These are phyloP conservation scores for Sinapis alba DNA, from an alignment of 441 rosid species.

Conservation along the genomic window DNA sequence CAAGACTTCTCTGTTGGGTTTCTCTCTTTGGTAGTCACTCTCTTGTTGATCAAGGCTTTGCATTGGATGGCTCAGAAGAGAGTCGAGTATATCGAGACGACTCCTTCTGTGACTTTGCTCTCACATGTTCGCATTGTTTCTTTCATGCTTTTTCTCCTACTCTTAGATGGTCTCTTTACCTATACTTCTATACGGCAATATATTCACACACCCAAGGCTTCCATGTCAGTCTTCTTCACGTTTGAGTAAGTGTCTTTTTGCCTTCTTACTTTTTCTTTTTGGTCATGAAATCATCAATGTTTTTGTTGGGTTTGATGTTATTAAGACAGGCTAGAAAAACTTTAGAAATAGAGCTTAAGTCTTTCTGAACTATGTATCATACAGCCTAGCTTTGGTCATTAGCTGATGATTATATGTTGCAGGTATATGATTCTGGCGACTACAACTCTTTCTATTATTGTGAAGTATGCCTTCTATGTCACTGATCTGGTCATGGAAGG, in stretches of 20 bases:
- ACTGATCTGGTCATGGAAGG: conserved; percentile 99
- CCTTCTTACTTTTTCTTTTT: background rate
- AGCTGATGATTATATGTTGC: conserved; percentile 62
- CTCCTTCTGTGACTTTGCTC: conserved; percentile 70
- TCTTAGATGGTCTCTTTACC: conserved; percentile 64
- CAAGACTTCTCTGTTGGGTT: conserved; percentile 83
- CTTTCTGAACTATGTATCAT: background rate
- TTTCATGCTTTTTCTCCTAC: conserved; percentile 71
- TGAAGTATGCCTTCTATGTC: conserved; percentile 84
- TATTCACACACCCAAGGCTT: conserved; percentile 71
- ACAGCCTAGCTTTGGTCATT: conserved; percentile 34
- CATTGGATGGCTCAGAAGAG: conserved; percentile 96
- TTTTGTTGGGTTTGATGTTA: background rate
- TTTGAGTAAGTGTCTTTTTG: conserved; percentile 69
- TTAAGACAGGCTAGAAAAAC: background rate
- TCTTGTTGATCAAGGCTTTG: conserved; percentile 72
- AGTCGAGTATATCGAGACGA: conserved; percentile 89
- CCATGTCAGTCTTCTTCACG: conserved; percentile 86
- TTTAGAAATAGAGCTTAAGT: background rate
- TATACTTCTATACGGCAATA: conserved; percentile 61
- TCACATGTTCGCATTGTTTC: conserved; percentile 83
- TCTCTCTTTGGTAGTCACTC: conserved; percentile 72
- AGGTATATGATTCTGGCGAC: conserved; percentile 98
- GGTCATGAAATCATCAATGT: background rate
- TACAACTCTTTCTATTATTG: conserved; percentile 81